phyloP scores from a whole-genome alignment of 2,329 filamentous ascomycete genomes.

The Cytospora chrysosperma region DNA sequence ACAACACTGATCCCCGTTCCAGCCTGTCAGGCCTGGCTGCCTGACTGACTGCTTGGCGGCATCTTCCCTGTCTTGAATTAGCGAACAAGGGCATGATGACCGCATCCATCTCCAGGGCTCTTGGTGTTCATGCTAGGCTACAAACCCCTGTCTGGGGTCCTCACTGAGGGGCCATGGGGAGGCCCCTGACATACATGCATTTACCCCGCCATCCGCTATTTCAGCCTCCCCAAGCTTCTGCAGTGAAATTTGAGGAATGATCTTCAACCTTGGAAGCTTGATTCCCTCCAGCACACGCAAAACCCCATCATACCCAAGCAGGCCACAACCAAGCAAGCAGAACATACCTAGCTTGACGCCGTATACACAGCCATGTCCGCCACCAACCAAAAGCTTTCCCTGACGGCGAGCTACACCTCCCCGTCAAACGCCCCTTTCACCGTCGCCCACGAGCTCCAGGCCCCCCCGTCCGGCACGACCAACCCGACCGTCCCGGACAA shows the following conservation, averaged over 20 bases:
- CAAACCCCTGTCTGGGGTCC: not conserved
- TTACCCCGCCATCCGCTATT: conserved; percentile 15
- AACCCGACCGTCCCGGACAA: conserved; percentile 44
- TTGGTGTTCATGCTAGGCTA: conserved; percentile 12
- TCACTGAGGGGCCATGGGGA: not conserved
- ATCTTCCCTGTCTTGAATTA: not conserved
- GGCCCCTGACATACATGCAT: not conserved
- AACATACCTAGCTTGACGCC: conserved; percentile 7
- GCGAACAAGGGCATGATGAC: conserved; percentile 11
- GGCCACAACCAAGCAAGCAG: not conserved
- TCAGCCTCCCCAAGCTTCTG: conserved; percentile 7
- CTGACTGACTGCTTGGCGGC: not conserved
- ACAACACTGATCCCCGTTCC: not conserved
- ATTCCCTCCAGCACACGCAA: not conserved
- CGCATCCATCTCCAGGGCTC: conserved; percentile 8
- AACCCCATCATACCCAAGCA: not conserved
- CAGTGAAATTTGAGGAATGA: not conserved
- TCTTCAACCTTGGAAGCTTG: not conserved
- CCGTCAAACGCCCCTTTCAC: conserved; percentile 48
- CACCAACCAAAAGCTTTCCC: conserved; percentile 26
- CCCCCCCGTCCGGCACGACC: conserved; percentile 34
- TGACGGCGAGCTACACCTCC: conserved; percentile 56
- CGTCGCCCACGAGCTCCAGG: conserved; percentile 38
- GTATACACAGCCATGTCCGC: conserved; percentile 10
- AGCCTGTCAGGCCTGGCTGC: too few relatives aligned